Base-by-base conservation (phyloP, 2,329 filamentous ascomycete genomes). In the Botrytis cinerea region DNA sequence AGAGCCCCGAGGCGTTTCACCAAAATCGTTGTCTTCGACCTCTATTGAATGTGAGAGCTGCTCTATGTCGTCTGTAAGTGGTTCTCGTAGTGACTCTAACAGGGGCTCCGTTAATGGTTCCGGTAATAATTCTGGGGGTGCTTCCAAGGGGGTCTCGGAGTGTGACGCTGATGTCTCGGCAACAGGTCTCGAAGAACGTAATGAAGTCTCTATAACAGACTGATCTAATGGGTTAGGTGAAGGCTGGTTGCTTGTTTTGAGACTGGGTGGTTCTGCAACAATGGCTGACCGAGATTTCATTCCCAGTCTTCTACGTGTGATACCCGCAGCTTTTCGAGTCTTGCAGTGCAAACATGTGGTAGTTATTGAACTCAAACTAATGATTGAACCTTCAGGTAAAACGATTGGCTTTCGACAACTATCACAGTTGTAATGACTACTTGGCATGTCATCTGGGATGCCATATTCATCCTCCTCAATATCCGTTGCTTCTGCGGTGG, bases 391-490 rank as follows among this genome's bases (percentile, higher is more conserved):
- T 46, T 70, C n/a, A 28, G 54, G 68, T 22, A 70, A 54, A 4
- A 61, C 68, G 32, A 45, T 60, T n/a, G 54, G 68, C 20, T 70
- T 70, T 14, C 54, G 54, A 46, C 68, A 70, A 32, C 38, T n/a
- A n/a, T 70, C 54, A 2, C 68, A 70, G 22, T 70, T 70, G 28
- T 70, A 46, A 45, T 70, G 67, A 35, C 51, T 61, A 8, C 54
- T 46, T 35, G 4, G 25, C 22, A 45, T 38, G 8, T 46, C 38
- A 43, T 14, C 12, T 46, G n/a, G 8, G 4, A 61, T 18, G 7
- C 10, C 18, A 57, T 57, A 43, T 7, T 70, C 40, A 46, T 70
- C 54, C 8, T 70, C 68, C 32, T 70, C 54, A 20, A n/a, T 61
- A 25, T 35, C 28, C 45, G 54, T 16, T 4, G 68, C 43, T 18